Conservation (phyloP, 495 filamentous ascomycete species). For the Aspergillus panamensis region DNA sequence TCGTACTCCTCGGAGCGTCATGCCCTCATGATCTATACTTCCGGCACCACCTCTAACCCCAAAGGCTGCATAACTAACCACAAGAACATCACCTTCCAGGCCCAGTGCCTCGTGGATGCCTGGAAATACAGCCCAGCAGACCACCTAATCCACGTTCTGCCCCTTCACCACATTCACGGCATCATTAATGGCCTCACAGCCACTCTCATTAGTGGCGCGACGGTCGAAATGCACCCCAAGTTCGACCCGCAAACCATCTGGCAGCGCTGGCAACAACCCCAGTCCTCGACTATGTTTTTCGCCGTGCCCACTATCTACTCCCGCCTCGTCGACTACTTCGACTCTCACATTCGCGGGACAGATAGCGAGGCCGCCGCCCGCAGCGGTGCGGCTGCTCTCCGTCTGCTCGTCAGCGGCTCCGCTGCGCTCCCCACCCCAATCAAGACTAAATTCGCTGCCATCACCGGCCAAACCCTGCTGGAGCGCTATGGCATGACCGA, state of each 20-base stretch:
- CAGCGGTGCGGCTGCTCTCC: conserved; percentile 33
- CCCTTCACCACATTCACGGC: conserved; percentile 44
- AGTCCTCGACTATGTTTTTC: conserved; percentile 44
- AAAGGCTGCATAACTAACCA: conserved; percentile 47
- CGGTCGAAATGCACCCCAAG: conserved; percentile 45
- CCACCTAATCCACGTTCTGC: conserved; percentile 44
- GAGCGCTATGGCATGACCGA: conserved; percentile 50
- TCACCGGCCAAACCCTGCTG: conserved; percentile 40
- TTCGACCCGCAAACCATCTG: conserved; percentile 46
- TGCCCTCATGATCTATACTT: conserved; percentile 48
- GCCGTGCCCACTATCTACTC: conserved; percentile 48
- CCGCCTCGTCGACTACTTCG: conserved; percentile 45
- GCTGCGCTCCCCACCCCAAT: conserved; percentile 44
- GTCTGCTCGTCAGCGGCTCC: conserved; percentile 41
- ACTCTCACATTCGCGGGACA: conserved; percentile 40
- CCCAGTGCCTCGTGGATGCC: conserved; percentile 35
- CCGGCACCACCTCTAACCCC: conserved; percentile 43
- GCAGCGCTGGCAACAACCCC: conserved; percentile 38
- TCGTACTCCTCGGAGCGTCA: conserved; percentile 29
- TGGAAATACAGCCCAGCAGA: conserved; percentile 37
- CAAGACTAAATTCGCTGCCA: conserved; percentile 41
- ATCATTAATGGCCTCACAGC: conserved; percentile 43
- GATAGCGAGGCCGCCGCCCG: conserved; percentile 31
- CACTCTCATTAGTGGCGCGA: conserved; percentile 37
- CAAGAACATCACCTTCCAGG: conserved; percentile 45